Conservation (phyloP, 441 rosid species). For the Jatropha multifida region DNA sequence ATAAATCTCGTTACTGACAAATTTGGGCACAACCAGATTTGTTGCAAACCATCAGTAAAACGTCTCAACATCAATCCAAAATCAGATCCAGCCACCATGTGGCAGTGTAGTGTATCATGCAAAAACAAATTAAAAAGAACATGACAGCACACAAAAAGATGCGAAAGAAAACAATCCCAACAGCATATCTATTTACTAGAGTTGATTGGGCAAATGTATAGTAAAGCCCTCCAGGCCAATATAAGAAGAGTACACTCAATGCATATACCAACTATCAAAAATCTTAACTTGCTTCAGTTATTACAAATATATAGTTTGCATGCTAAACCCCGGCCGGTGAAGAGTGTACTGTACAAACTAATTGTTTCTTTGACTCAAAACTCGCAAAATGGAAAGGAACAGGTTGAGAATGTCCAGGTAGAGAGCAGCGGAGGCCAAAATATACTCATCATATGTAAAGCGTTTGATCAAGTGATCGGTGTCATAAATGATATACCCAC, state of each 20-base stretch:
- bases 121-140: background rate
- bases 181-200: slow-evolving; percentile 6
- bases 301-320: background rate
- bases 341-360: slow-evolving; percentile 28
- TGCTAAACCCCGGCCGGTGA: background rate
- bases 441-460: slow-evolving; percentile 80
- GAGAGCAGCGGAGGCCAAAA: slow-evolving; percentile 75
- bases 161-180: background rate
- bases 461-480: slow-evolving; percentile 89
- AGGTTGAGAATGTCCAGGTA: slow-evolving; percentile 89
- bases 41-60: background rate
- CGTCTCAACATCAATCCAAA: background rate
- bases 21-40: background rate
- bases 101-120: background rate
- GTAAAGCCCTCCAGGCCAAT: background rate
- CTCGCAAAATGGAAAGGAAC: slow-evolving; percentile 77
- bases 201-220: background rate
- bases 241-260: background rate
- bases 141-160: background rate
- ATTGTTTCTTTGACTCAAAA: slow-evolving; percentile 59
- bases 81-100: background rate
- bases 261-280: slow-evolving; percentile 11
- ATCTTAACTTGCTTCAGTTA: background rate
- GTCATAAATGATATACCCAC: slow-evolving; percentile 84
- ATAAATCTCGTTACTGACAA: background rate